Evolutionary conservation across 2,329 filamentous ascomycete species (phyloP).

Genomic region (Penicillium sp.): DNA sequence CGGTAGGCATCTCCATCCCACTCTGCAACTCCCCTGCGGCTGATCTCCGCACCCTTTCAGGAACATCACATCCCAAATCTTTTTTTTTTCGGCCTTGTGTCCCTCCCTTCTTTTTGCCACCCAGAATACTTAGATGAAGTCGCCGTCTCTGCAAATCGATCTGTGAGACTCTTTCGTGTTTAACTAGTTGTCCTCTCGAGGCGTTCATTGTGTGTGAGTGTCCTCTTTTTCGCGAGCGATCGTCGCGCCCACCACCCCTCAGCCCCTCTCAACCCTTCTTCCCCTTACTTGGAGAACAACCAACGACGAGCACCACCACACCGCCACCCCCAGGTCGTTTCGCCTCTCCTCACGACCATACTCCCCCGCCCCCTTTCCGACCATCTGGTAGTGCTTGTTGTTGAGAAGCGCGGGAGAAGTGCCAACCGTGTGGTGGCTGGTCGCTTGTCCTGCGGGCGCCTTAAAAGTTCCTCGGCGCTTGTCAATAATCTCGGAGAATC

Average conservation of each 20-base stretch:
- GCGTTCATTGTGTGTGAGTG: conserved; percentile 46
- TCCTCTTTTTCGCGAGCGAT: conserved; percentile 28
- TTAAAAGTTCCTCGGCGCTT: conserved; percentile 8
- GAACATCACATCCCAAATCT: conserved; percentile 21
- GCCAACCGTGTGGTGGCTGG: background rate
- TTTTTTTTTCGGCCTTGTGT: conserved; percentile 11
- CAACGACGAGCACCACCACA: conserved; percentile 21
- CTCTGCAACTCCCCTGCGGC: conserved; percentile 29
- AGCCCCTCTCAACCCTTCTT: conserved; percentile 36
- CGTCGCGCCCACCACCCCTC: conserved; percentile 39
- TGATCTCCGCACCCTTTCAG: conserved; percentile 41
- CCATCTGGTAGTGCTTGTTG: conserved; percentile 6
- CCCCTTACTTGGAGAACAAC: conserved; percentile 38
- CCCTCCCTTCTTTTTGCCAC: background rate
- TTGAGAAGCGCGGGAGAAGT: background rate
- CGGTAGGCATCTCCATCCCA: conserved; percentile 32
- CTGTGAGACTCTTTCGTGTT: conserved; percentile 13
- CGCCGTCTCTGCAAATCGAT: conserved; percentile 5
- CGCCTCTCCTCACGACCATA: background rate
- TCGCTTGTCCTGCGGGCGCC: conserved; percentile 2
- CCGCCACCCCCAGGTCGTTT: conserved; percentile 30
- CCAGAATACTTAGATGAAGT: conserved; percentile 23
- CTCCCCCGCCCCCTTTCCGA: conserved; percentile 14
- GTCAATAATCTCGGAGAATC: conserved; percentile 17
- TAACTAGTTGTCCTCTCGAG: conserved; percentile 33